Evolutionary conservation across 306 rosid genomes (phyloP).

Genomic region (Quercus glauca): DNA sequence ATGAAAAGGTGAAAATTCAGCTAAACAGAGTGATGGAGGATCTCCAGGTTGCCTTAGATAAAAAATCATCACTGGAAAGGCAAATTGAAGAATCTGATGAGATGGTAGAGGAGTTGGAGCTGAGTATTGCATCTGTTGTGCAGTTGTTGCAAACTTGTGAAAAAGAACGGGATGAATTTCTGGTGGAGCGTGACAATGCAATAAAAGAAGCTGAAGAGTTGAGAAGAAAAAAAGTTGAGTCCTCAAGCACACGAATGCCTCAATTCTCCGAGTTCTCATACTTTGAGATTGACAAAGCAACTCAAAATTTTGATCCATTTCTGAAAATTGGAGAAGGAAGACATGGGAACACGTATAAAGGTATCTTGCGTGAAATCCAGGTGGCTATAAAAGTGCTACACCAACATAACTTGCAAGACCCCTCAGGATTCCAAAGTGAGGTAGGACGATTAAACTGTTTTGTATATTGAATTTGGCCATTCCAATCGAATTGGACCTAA

Average conservation of each 20-base stretch:
- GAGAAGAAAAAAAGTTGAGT: conserved; percentile 37
- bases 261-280: conserved; percentile 41
- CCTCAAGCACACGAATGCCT: conserved; percentile 19
- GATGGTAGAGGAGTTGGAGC: conserved; percentile 33
- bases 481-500: not conserved
- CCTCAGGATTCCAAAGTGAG: conserved; percentile 51
- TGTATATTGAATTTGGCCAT: not conserved
- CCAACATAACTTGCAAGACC: conserved; percentile 42
- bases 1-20: conserved; percentile 28
- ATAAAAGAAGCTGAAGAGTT: conserved; percentile 50
- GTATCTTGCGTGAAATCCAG: conserved; percentile 37
- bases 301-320: conserved; percentile 33
- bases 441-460: conserved; percentile 7
- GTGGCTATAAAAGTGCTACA: conserved; percentile 46
- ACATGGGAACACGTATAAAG: conserved; percentile 42
- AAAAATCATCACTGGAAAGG: conserved; percentile 29
- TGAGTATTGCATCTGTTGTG: conserved; percentile 38
- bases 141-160: conserved; percentile 42
- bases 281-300: conserved; percentile 44
- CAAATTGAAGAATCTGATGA: conserved; percentile 37
- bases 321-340: conserved; percentile 61
- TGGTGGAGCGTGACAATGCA: conserved; percentile 37
- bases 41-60: conserved; percentile 26
- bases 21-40: conserved; percentile 36
- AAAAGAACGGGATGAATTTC: conserved; percentile 42